Evolutionary conservation across 2,329 filamentous ascomycete species (phyloP), one percentile per base, ranked within the genome.

Genomic region (Grosmannia huntii): DNA sequence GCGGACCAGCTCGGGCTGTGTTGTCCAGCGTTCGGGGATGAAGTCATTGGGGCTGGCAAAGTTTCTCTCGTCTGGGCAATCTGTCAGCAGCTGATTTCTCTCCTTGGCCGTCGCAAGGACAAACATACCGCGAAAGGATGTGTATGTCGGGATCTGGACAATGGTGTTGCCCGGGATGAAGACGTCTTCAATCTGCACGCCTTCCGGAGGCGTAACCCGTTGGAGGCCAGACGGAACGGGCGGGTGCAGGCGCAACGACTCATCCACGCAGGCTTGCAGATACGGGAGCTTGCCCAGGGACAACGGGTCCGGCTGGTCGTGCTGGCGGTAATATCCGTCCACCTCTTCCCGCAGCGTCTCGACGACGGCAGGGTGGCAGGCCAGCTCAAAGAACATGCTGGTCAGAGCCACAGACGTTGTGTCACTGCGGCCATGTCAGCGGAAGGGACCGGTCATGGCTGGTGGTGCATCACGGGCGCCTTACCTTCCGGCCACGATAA

Each of bases 141-240:
- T 44, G 21, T 44, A 65, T 3, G 64, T 63, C 0, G 69, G 68
- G 2, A 69, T 52, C 5, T 66, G 65, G 7, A 74, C 64, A 21
- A 70, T 67, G 5, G 66, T 69, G 49, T 68, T 65, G 0, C 71
- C 72, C 0, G 72, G 71, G n/a, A 74, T 68, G 38, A 66, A 69
- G 0, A 53, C 61, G 0, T 67, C 65, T 0, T 65, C 69, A 6
- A 75, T 64, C 5, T 61, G 60, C 25, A 71, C 58, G 1, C 74
- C 74, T 48, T 72, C 66, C 0, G 68, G 66, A 0, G 73, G 72
- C 3, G 73, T 73, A 33, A 69, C 60, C 1, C 74, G 63, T 50
- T 68, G 67, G 5, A 70, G 36, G 2, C 70, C 71, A 2, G 66
- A 66, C 0, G 69, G 68, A 0, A 73, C 68, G 1, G 72, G 63